Evolutionary conservation across 768 basidiomycete genomes (phyloP).

Genomic region (Cyclocybe aegerita): DNA sequence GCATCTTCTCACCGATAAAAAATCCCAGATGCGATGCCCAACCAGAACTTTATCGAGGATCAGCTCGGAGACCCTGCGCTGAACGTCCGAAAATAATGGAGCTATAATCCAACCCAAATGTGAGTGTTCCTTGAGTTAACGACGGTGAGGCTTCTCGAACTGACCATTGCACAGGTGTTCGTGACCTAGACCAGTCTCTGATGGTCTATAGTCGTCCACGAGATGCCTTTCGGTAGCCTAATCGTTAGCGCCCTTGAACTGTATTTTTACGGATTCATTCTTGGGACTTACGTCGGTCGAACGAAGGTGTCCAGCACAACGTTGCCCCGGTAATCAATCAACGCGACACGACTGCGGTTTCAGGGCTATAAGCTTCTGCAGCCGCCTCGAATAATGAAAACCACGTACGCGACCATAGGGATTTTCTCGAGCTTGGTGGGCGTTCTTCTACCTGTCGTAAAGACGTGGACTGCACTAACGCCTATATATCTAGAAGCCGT

Average conservation of each 20-base stretch:
- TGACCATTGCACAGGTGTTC: conserved; percentile 40
- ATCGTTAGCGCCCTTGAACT: background rate
- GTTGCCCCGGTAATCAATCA: conserved; percentile 47
- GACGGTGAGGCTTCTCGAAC: background rate
- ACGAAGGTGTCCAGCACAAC: conserved; percentile 50
- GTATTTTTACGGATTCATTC: background rate
- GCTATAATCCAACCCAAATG: conserved; percentile 26
- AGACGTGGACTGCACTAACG: conserved; percentile 44
- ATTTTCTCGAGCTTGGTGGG: conserved; percentile 27
- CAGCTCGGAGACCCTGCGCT: conserved; percentile 39
- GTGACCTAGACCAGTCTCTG: conserved; percentile 45
- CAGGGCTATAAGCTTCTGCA: conserved; percentile 1
- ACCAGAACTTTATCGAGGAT: conserved; percentile 49
- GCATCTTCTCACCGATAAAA: conserved; percentile 40
- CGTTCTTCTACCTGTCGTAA: conserved; percentile 32
- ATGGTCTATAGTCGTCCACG: conserved; percentile 45
- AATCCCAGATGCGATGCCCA: conserved; percentile 56
- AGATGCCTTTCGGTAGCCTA: conserved; percentile 32
- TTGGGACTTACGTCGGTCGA: conserved; percentile 46
- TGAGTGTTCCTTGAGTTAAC: no score
- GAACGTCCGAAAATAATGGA: conserved; percentile 49
- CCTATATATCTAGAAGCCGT: conserved; percentile 39
- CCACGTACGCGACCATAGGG: conserved; percentile 54
- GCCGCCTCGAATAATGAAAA: background rate
- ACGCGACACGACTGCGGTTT: conserved; percentile 45